A percentile compares a stretch with the other conserved stretches of the same genome.
These are phyloP conservation scores for Aspergillus coremiiformis DNA, from an alignment of 495 filamentous ascomycete genomes.

Conservation along the genomic window DNA sequence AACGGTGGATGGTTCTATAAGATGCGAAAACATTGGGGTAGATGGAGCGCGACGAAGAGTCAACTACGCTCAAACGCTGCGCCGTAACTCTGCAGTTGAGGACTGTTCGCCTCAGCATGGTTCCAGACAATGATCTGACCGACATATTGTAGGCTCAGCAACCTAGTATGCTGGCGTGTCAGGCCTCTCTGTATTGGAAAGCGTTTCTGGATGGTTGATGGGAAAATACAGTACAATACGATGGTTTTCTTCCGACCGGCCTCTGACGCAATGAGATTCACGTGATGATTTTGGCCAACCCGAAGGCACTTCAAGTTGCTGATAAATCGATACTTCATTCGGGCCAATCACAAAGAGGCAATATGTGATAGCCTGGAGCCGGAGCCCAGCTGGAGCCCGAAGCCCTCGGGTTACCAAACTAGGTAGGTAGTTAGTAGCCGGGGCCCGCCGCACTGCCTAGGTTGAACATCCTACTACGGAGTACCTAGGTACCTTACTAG, in stretches of 20 bases:
- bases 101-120: slow-evolving; percentile 29
- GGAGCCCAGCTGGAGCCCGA: no score
- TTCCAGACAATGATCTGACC: slow-evolving; percentile 27
- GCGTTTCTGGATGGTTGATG: neutral
- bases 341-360: slow-evolving; percentile 20
- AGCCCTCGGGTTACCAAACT: no score
- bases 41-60: slow-evolving; percentile 21
- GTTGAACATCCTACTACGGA: no score
- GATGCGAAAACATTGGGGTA: slow-evolving; percentile 25
- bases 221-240: neutral
- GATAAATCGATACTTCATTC: slow-evolving; percentile 21
- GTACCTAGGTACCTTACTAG: no score
- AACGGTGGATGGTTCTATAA: slow-evolving; percentile 31
- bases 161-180: neutral
- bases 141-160: slow-evolving; percentile 21
- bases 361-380: no score
- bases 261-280: slow-evolving; percentile 37
- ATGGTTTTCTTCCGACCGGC: slow-evolving; percentile 10
- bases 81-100: slow-evolving; percentile 23
- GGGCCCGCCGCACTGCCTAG: no score
- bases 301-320: slow-evolving; percentile 18
- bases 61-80: slow-evolving; percentile 19
- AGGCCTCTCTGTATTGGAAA: neutral
- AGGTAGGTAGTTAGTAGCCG: no score
- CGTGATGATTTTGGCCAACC: no score